These are phyloP conservation scores for Collybiopsis confluens DNA, from an alignment of 768 basidiomycete genomes.

Conservation along the genomic window DNA sequence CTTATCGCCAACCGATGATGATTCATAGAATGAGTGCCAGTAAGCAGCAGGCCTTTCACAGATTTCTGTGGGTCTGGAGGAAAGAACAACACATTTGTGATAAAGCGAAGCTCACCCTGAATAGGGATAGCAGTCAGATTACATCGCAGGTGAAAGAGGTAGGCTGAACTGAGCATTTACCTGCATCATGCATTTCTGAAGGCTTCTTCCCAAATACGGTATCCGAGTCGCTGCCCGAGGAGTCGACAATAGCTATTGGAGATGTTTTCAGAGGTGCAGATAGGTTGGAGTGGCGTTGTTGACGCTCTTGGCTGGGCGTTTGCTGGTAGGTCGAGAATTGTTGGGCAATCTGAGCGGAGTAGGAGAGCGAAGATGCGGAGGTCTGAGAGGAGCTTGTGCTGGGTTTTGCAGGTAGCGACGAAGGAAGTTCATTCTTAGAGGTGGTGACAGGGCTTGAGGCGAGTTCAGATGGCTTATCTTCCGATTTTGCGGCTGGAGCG, in stretches of 20 bases:
- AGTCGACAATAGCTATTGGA: conserved; percentile 17
- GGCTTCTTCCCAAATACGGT: conserved; percentile 56
- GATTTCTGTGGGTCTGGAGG: too few relatives aligned
- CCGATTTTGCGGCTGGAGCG: not conserved
- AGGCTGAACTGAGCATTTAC: too few relatives aligned
- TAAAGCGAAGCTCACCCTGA: conserved; percentile 54
- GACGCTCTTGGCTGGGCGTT: conserved; percentile 61
- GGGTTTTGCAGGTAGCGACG: conserved; percentile 7
- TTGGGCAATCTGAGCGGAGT: conserved; percentile 61
- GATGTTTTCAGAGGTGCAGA: conserved; percentile 22
- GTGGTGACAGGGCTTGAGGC: not conserved
- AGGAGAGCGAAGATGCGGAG: conserved; percentile 17
- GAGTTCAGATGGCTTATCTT: not conserved
- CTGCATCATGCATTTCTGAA: conserved; percentile 73
- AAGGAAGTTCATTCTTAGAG: not conserved
- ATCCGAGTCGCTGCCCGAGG: conserved; percentile 28
- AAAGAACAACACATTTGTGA: not conserved
- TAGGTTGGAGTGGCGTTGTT: conserved; percentile 30
- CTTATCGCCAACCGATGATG: not conserved
- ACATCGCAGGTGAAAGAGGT: too few relatives aligned
- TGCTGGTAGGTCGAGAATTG: conserved; percentile 64
- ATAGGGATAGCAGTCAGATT: too few relatives aligned
- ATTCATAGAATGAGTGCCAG: not conserved
- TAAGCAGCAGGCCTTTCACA: not conserved
- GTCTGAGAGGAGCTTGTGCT: not conserved